Base-by-base conservation (phyloP, 306 rosid species). In the Prosopis cineraria region DNA sequence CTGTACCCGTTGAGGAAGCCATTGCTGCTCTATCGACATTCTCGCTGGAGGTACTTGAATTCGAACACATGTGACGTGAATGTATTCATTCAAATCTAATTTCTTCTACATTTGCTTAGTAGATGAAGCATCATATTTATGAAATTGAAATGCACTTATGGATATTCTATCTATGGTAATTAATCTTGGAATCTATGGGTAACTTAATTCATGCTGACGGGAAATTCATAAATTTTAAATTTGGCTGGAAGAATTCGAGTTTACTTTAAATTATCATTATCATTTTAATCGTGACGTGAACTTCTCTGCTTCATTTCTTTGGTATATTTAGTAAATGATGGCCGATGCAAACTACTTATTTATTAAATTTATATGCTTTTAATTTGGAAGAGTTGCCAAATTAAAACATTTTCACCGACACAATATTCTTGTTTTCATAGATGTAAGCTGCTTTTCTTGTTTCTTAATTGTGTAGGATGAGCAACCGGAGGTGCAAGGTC, bases 1-100 rank as follows among this genome's bases (percentile, higher is more conserved):
- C 97, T 13, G 98, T 94, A 13, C 98, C 98, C 4, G 91, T 92
- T 6, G 98, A 94, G 78, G 98, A 94, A 83, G 98, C 98, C 92
- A 94, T 92, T 84, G 97, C 98, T 41, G 98, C 98, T 43, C 87
- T 94, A 2, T 88, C 97, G 39, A 94, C 98, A 78, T 94, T 94
- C 92, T 94, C 98, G 45, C 91, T 94, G 0, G 98, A 92, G 91
- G 98, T 94, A 81, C 56, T 33, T 65, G 48, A 68, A 36, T 48
- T 76, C 60, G 58, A n/a, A 20, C 67, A 36, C 24, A 59, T 79
- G 68, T 17, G 37, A 64, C 41, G 24, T 36, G 3, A 29, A 19
- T 72, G 34, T 17, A 34, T 17, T 72, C 64, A 13, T 27, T 44
- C 22, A 1, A 73, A 60, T 83, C 55, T 37, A 16, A 3, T 70